Base-by-base conservation (phyloP, 371 early-diverging fungal genomes). In the Mortierella polycephala region DNA sequence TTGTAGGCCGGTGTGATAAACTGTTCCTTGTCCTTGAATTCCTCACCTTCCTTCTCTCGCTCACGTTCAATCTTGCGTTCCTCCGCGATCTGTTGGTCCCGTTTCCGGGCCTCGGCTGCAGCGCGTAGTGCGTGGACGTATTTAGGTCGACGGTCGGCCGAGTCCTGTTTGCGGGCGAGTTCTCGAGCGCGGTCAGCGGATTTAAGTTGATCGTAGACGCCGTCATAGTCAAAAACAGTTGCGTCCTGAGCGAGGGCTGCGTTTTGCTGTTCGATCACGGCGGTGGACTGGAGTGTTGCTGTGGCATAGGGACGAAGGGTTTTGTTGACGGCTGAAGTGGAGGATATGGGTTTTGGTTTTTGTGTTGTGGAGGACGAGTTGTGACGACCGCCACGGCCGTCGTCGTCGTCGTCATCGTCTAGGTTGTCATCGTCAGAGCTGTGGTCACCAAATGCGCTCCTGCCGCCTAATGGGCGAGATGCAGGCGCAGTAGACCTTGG, bases 201-300 rank as follows among this genome's bases (percentile, higher is more conserved):
- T 74, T 94, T 96, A 62, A 96, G 86, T 60, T 89, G 89, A 66
- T 97, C 97, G 74, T 95, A 96, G 0, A 93, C 91, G 7, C 88
- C 94, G 75, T 98, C 98, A 71, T 98, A 98, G 64, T 94, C 96
- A 80, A 92, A 98, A 4, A 93, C 89, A 23, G 85, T 91, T 2
- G 96, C 91, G 82, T 97, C 96, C 71, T 92, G 87, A 57, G 89
- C 90, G 1, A 94, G 72, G 10, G 95, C 94, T 74, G 86, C 85
- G 53, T 86, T 83, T 55, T 91, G 88, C 61, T 85, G 83, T 60
- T 88, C 85, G 52, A 79, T 58, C 16, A 79, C 79, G 14, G 66
- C 47, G 1, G 64, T 64, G 41, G 79, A 67, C 64, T 83, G 60
- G 59, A 81, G 54, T 39, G 80, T 66, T 14, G 75, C 44, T 5